Evolutionary conservation across 805 yeast genomes (phyloP), one percentile per base, ranked within the genome.

Genomic region (Candida pseudoglaebosa): DNA sequence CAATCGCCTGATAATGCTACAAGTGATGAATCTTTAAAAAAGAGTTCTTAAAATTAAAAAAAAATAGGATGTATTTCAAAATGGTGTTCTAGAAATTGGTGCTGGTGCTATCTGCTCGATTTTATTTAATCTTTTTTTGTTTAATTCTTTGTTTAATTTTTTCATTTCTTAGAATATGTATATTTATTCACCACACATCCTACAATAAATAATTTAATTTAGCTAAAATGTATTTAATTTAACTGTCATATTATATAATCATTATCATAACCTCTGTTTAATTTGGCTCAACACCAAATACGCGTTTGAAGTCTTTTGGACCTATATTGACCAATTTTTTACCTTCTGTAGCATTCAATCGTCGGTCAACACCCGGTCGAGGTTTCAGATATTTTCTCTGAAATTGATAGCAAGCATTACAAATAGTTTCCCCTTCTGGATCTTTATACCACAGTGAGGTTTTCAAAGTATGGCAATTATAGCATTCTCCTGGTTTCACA

Each of bases 391-490:
- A 33, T n/a, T 33, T 33, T 22, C 36, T 22, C 8, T 14, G 36
- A 21, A 33, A 33, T 15, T 33, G 36, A 15, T 33, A 33, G 17
- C 99, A 91, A 0, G 99, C 98, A 60, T 91, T 91, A 65, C 98
- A 91, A 42, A 91, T 67, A 0, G 96, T 95, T 53, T 86, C 83
- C 1, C 97, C 97, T 42, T 85, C 86, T 0, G 95, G 89, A 51
- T 88, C 87, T 36, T 97, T 72, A 49, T 98, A 71, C 99, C 99
- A 91, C 14, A 91, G 62, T 1, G 99, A 98, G 0, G 99, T 91
- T 15, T 93, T 89, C 44, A 75, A 79, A 0, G 99, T 91, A 52
- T 84, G 82, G 61, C 99, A 91, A 62, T 91, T 91, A n/a, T 91
- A 80, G 61, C 98, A 91, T 26, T 33, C 36, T n/a, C 36, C 36